phyloP scores from a whole-genome alignment of 805 yeast genomes.

The Schwanniomyces polymorphus region DNA sequence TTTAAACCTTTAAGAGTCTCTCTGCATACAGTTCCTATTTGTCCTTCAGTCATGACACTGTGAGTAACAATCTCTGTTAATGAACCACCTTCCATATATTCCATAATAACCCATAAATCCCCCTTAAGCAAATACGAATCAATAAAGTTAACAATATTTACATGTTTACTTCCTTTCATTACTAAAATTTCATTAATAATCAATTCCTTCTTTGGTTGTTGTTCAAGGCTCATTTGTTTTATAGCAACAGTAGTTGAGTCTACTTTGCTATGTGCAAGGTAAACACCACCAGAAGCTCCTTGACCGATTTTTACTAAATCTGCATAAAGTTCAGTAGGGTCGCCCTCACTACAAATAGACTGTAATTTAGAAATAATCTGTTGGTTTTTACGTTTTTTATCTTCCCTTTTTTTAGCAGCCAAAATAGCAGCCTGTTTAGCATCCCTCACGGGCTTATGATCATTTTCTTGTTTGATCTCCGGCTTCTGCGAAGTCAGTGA shows the following conservation, averaged over 20 bases:
- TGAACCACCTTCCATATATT: constrained; percentile 98
- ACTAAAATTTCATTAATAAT: constrained; percentile 94
- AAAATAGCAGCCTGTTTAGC: constrained; percentile 54
- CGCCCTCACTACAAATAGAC: constrained; percentile 79
- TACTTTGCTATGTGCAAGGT: constrained; percentile 70
- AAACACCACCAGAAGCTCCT: constrained; percentile 98
- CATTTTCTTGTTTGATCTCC: constrained; percentile 17
- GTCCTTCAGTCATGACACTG: constrained; percentile 86
- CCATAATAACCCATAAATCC: constrained; percentile 97
- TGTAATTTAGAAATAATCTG: constrained; percentile 70
- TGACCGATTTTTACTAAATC: constrained; percentile 88
- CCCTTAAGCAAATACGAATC: constrained; percentile 78
- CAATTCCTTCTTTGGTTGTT: constrained; percentile 93
- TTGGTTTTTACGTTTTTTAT: constrained; percentile 68
- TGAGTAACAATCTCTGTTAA: constrained; percentile 94
- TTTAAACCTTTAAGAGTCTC: constrained; percentile 86
- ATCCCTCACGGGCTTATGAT: constrained; percentile 41
- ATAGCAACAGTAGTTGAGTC: constrained; percentile 75
- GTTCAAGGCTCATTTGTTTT: constrained; percentile 92
- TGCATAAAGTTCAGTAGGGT: constrained; percentile 71
- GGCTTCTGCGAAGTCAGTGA: constrained; percentile 11
- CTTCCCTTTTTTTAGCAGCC: constrained; percentile 73
- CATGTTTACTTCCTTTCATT: constrained; percentile 89
- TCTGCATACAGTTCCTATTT: constrained; percentile 91
- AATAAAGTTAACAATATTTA: constrained; percentile 90